Conservation (phyloP, 257 asterid genomes). For the Penstemon newberryi region DNA sequence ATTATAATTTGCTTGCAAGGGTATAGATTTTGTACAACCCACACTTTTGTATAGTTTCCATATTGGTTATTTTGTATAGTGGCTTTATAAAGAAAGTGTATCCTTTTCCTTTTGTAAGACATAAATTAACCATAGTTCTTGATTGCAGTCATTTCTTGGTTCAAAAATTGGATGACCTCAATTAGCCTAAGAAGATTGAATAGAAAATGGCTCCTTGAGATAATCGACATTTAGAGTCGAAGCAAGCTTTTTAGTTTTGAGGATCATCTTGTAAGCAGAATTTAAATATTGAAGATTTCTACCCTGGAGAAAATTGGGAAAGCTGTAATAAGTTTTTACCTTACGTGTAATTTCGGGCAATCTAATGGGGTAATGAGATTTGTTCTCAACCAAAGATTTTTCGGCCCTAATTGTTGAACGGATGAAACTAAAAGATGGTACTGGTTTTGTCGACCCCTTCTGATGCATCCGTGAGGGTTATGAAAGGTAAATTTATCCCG, state of each 20-base stretch:
- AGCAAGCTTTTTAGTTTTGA: constrained; percentile 20
- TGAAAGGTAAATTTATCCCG: constrained; percentile 13
- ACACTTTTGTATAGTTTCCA: not conserved
- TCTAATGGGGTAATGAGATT: constrained; percentile 30
- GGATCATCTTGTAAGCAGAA: constrained; percentile 23
- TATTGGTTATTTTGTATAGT: not conserved
- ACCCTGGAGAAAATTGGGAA: constrained; percentile 26
- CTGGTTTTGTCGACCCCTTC: constrained; percentile 15
- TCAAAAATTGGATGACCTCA: constrained; percentile 51
- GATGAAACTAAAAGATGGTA: constrained; percentile 11
- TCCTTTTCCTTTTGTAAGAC: constrained; percentile 5
- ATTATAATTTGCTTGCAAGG: not conserved
- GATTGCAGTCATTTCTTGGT: constrained; percentile 70
- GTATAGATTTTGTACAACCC: not conserved
- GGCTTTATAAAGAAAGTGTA: not conserved
- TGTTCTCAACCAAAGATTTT: constrained; percentile 19
- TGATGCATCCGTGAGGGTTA: constrained; percentile 6
- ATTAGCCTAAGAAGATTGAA: constrained; percentile 26
- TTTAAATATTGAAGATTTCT: constrained; percentile 20
- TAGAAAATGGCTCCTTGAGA: constrained; percentile 8
- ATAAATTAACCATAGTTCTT: not conserved
- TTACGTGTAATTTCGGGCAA: constrained; percentile 31
- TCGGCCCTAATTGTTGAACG: constrained; percentile 23
- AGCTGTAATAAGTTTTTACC: constrained; percentile 35
- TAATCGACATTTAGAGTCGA: constrained; percentile 9